A percentile compares a stretch with the other conserved stretches of the same genome.
These are phyloP conservation scores for Phytopythium vexans DNA, from an alignment of 352 stramenopile genomes.

Conservation along the genomic window DNA sequence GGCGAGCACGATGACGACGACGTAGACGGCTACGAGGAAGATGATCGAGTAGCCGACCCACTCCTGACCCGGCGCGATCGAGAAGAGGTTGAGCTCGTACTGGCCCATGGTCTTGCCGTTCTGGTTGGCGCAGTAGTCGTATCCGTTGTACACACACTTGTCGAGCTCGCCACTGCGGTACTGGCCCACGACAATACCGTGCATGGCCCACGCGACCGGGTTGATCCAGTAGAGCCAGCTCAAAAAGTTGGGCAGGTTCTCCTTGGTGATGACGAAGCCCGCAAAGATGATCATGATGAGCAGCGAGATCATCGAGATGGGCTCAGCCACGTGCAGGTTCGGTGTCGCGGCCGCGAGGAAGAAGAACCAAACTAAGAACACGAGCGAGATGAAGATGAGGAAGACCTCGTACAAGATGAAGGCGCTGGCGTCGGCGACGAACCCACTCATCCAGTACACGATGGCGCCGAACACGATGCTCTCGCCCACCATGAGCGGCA, in stretches of 20 bases:
- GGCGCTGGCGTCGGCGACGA: constrained; percentile 20
- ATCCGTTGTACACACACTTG: constrained; percentile 18
- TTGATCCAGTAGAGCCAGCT: constrained; percentile 65
- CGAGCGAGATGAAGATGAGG: constrained; percentile 41
- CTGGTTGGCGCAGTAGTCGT: constrained; percentile 27
- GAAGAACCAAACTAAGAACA: constrained; percentile 39
- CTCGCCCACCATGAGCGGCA: constrained; percentile 50
- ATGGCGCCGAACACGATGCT: constrained; percentile 53
- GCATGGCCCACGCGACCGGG: constrained; percentile 41
- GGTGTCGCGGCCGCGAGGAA: constrained; percentile 16
- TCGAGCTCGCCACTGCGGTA: constrained; percentile 27
- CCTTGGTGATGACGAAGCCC: constrained; percentile 2
- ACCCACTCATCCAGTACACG: constrained; percentile 53
- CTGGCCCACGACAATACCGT: constrained; percentile 27
- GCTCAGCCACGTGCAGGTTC: constrained; percentile 20
- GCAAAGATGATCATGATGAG: background rate
- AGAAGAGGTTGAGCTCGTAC: constrained; percentile 16
- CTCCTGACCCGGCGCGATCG: constrained; percentile 10
- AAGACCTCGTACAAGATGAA: constrained; percentile 23
- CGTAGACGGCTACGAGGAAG: constrained; percentile 14
- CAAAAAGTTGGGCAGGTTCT: constrained; percentile 32
- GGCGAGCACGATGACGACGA: constrained; percentile 16
- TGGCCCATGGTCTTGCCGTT: constrained; percentile 32
- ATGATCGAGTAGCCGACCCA: constrained; percentile 18
- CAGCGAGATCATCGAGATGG: constrained; percentile 19